Evolutionary conservation across 371 early-diverging fungal species (phyloP), one percentile per base, ranked within the genome.

Genomic region (Blakeslea trispora): DNA sequence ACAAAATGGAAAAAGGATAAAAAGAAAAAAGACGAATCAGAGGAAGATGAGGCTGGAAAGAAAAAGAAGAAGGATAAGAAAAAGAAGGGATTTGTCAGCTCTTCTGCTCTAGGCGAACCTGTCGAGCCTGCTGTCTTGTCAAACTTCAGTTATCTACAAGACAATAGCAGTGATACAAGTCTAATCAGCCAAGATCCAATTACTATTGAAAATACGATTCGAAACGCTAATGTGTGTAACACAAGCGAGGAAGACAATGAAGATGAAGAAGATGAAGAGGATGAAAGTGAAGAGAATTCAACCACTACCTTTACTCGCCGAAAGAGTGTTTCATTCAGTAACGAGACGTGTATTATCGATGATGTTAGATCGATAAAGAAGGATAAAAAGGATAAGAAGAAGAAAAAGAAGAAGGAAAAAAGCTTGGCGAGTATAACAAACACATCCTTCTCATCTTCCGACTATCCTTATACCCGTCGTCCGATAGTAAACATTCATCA

Each of bases 1-100:
- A n/a, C n/a, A n/a, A n/a, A n/a, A n/a, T n/a, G n/a, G n/a, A 34
- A 51, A 7, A 45, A 52, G 14, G 66, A 74, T 43, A 72, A 68
- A 42, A 55, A 64, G 17, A 57, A 48, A 4, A 63, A 71, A 42
- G 51, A 66, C 14, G 48, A 59, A 15, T 28, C 32, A 53, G 31
- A 63, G 35, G 35, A 53, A 3, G 15, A 45, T 10, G 19, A 58
- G 21, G 53, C 59, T 15, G 31, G 56, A 13, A 61, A 62, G 21
- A 56, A 56, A 13, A 58, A 55, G 21, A 50, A 55, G 7, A 54
- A 51, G n/a, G 23, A 61, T 18, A 52, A 60, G 24, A 44, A 51
- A 14, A 47, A 63, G 1, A 53, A 53, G 15, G 53, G 54, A 23
- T 59, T 55, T 15, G 47, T 39, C 11, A 67, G 64, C 34, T 17